Evolutionary conservation across 2,329 filamentous ascomycete genomes (phyloP), one percentile per base, ranked within the genome.

Genomic region (Fusarium multiceps): DNA sequence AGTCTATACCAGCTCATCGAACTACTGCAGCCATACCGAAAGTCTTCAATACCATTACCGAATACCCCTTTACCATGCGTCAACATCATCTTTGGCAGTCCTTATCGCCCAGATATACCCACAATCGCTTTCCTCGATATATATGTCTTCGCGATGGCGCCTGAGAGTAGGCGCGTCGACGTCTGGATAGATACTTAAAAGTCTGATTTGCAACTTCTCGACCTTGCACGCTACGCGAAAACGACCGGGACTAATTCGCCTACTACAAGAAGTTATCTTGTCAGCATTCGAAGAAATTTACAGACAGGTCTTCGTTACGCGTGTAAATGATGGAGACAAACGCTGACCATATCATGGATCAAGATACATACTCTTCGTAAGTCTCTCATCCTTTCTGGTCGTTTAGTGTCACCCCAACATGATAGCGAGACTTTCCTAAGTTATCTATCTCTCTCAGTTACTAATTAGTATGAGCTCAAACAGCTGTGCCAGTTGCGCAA

Each of bases 1-100:
- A 40, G 27, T 43, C 13, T 30, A 37, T 51, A 37, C 42, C 46
- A 63, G 57, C 27, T 40, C 41, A 14, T 32, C 18, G n/a, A 27
- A 18, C 62, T 65, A 65, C 61, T 66, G 48, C 37, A 66, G 48
- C 34, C 30, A 30, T 25, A 32, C 40, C 20, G 32, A 14, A 20
- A 23, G 18, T 37, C 25, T 55, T 30, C 16, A 27, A 20, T 16
- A 21, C 14, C 27, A 48, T 47, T 45, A 23, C 42, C 10, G 18
- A 9, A 6, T 27, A 7, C 59, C 61, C 61, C 60, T 42, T 64
- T 25, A 45, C n/a, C 21, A 64, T 51, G 59, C 21, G n/a, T 28
- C 11, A 23, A 28, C 41, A 40, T 21, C 14, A 41, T 27, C 13
- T 53, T 28, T 34, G 34, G 14, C 34, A 42, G 32, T 21, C 16